Evolutionary conservation across 2,329 filamentous ascomycete species (phyloP).

Genomic region (Metarhizium robertsii): DNA sequence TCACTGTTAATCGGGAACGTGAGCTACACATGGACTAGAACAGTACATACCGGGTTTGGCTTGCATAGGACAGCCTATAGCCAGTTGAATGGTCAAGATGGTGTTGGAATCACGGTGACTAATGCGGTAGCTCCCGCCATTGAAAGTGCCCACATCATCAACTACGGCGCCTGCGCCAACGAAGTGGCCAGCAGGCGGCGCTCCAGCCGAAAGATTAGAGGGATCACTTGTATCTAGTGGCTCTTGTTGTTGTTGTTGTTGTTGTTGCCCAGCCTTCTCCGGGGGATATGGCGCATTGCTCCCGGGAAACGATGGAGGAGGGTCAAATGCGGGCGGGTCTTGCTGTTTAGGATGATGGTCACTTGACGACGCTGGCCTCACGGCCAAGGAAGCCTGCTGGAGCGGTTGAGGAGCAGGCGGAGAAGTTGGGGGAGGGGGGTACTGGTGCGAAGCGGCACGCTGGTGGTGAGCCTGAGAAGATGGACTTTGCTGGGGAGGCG

Average conservation of each 20-base stretch:
- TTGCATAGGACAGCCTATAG: conserved; percentile 74
- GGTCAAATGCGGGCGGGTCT: conserved; percentile 18
- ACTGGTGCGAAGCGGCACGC: conserved; percentile 12
- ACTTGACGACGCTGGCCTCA: conserved; percentile 16
- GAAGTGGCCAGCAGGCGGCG: conserved; percentile 46
- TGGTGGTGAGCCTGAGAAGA: conserved; percentile 5
- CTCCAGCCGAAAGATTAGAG: conserved; percentile 26
- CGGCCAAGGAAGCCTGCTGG: conserved; percentile 12
- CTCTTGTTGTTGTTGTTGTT: conserved; percentile 13
- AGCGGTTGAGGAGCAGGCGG: not conserved
- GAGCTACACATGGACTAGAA: not conserved
- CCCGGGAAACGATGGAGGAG: conserved; percentile 16
- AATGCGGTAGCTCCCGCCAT: conserved; percentile 88
- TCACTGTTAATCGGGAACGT: not conserved
- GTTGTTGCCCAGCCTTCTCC: conserved; percentile 18
- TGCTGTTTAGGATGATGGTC: conserved; percentile 9
- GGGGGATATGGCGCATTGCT: conserved; percentile 14
- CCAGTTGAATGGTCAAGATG: conserved; percentile 79
- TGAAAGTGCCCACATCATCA: conserved; percentile 94
- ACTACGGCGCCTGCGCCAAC: conserved; percentile 49
- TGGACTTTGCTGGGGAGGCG: conserved; percentile 16
- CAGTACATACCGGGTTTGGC: conserved; percentile 59
- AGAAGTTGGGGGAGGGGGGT: conserved; percentile 5
- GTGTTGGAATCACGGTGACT: conserved; percentile 88
- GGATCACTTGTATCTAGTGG: conserved; percentile 15